Evolutionary conservation across 169 alveolate genomes (phyloP).

Genomic region (Plasmodium ovale): DNA sequence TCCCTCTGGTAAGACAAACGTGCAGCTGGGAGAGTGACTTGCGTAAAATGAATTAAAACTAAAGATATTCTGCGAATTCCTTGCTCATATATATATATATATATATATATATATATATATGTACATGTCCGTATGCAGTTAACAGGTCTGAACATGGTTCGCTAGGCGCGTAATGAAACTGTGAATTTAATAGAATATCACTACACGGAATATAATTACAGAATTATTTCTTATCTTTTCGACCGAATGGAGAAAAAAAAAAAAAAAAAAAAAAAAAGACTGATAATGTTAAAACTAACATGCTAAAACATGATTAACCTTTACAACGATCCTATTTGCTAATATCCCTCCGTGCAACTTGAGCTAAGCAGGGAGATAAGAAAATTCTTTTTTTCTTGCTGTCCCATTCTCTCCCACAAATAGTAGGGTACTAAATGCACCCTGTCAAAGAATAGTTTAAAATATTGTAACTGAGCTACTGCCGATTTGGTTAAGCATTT

Average conservation of each 20-base stretch:
- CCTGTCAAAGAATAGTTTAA: conserved; percentile 37
- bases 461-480: conserved; percentile 34
- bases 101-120: neutral
- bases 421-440: conserved; percentile 42
- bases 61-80: too few relatives aligned
- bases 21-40: too few relatives aligned
- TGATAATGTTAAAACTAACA: too few relatives aligned
- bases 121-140: neutral
- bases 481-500: conserved; percentile 30
- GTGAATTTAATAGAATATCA: too few relatives aligned
- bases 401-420: conserved; percentile 18
- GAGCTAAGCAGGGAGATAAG: conserved; percentile 13
- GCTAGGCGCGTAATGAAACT: too few relatives aligned
- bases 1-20: too few relatives aligned
- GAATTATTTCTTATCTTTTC: too few relatives aligned
- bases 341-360: neutral
- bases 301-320: too few relatives aligned
- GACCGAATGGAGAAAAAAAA: neutral
- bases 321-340: neutral
- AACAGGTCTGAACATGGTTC: too few relatives aligned
- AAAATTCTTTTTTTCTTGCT: conserved; percentile 13
- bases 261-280: neutral
- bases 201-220: too few relatives aligned
- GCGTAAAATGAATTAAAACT: too few relatives aligned
- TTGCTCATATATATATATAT: neutral